Evolutionary conservation across 1,284 basidiomycete genomes (phyloP).

Genomic region (Cryptococcus floricola): DNA sequence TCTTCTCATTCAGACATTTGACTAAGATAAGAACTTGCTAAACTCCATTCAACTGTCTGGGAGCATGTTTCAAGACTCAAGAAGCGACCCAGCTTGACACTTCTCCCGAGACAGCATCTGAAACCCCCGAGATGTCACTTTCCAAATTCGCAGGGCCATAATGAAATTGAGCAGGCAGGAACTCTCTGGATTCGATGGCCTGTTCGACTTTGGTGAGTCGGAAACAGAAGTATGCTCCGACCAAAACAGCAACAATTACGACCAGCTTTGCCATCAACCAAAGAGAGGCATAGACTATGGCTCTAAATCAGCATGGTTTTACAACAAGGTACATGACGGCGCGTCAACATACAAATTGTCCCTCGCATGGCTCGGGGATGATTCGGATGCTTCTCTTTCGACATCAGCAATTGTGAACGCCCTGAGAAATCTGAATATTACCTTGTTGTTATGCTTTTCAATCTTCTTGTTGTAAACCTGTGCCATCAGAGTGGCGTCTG

Average conservation of each 20-base stretch:
- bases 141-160: constrained; percentile 23
- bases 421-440: neutral
- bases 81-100: too few species aligned
- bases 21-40: too few species aligned
- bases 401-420: neutral
- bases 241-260: constrained; percentile 20
- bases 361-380: neutral
- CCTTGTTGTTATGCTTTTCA: constrained; percentile 2
- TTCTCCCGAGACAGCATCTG: constrained; percentile 2
- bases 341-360: neutral
- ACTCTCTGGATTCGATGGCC: constrained; percentile 25
- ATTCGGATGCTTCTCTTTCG: neutral
- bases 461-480: constrained; percentile 5
- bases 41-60: too few species aligned
- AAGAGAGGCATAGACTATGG: constrained; percentile 23
- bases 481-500: constrained; percentile 12
- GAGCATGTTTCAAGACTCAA: too few species aligned
- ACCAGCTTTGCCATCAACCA: constrained; percentile 22
- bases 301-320: too few species aligned
- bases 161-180: constrained; percentile 30
- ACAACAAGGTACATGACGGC: neutral
- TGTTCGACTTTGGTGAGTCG: constrained; percentile 25
- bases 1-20: too few species aligned
- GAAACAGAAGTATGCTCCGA: constrained; percentile 20
- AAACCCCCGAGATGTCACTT: constrained; percentile 3